phyloP scores from a whole-genome alignment of 164 flowering plant species.

The Amborella trichopoda region DNA sequence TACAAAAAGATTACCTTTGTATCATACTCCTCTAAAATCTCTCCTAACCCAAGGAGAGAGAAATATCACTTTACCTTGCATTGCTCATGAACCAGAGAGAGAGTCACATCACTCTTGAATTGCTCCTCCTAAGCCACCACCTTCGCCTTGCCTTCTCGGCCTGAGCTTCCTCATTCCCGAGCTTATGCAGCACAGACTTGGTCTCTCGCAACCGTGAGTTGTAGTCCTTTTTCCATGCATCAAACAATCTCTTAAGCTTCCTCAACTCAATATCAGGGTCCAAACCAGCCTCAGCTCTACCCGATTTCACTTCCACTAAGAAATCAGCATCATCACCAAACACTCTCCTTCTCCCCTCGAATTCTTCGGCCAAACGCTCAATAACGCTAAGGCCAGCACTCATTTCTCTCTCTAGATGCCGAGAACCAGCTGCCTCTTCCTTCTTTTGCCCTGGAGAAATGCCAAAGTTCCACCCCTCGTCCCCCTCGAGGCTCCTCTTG shows the following conservation, averaged over 20 bases:
- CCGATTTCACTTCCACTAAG: slow-evolving; percentile 91
- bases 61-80: too few species aligned
- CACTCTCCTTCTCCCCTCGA: slow-evolving; percentile 82
- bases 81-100: too few species aligned
- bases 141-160: slow-evolving; percentile 47
- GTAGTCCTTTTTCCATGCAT: slow-evolving; percentile 94
- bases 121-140: slow-evolving; percentile 94
- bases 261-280: slow-evolving; percentile 76
- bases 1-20: too few species aligned
- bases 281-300: slow-evolving; percentile 77
- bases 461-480: slow-evolving; percentile 55
- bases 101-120: slow-evolving; percentile 38
- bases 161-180: slow-evolving; percentile 50
- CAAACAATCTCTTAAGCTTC: slow-evolving; percentile 76
- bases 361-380: slow-evolving; percentile 77
- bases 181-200: slow-evolving; percentile 63
- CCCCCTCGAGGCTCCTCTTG: slow-evolving; percentile 72
- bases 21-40: too few species aligned
- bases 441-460: slow-evolving; percentile 14
- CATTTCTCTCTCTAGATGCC: slow-evolving; percentile 24
- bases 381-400: slow-evolving; percentile 76
- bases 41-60: too few species aligned
- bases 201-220: slow-evolving; percentile 70
- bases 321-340: slow-evolving; percentile 96
- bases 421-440: slow-evolving; percentile 33